Evolutionary conservation across 495 filamentous ascomycete species (phyloP).

Genomic region (Penicillium mononematosum): DNA sequence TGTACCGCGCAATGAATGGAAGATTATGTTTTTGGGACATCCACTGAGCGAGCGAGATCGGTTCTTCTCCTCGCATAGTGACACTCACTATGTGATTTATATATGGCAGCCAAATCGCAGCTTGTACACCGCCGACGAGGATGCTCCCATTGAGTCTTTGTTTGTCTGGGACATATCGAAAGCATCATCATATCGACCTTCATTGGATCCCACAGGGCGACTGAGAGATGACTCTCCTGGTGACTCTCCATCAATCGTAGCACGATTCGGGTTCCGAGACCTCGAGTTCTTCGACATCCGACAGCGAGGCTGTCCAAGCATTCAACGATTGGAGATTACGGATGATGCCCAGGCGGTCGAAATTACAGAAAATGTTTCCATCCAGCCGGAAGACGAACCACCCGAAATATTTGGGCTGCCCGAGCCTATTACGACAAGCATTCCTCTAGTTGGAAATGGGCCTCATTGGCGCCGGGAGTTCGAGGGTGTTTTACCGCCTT

Average conservation of each 20-base stretch:
- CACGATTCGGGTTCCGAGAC: slow-evolving; percentile 54
- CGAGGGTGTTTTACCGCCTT: slow-evolving; percentile 44
- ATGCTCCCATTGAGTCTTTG: slow-evolving; percentile 60
- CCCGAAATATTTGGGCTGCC: slow-evolving; percentile 15
- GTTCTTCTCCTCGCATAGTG: slow-evolving; percentile 63
- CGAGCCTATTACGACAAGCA: slow-evolving; percentile 49
- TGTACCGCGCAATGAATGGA: slow-evolving; percentile 64
- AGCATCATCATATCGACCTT: slow-evolving; percentile 54
- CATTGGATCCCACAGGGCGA: slow-evolving; percentile 50
- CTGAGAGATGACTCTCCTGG: slow-evolving; percentile 33
- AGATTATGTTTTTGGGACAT: slow-evolving; percentile 62
- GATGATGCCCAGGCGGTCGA: slow-evolving; percentile 39
- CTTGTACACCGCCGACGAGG: slow-evolving; percentile 54
- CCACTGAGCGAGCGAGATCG: slow-evolving; percentile 59
- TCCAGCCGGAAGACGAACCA: slow-evolving; percentile 38
- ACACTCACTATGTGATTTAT: slow-evolving; percentile 65
- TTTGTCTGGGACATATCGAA: slow-evolving; percentile 67
- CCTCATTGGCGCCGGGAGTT: slow-evolving; percentile 51
- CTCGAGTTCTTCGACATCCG: slow-evolving; percentile 58
- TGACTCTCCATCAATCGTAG: slow-evolving; percentile 51
- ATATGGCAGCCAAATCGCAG: slow-evolving; percentile 65
- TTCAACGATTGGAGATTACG: slow-evolving; percentile 57
- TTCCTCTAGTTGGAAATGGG: slow-evolving; percentile 54
- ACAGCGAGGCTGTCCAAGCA: slow-evolving; percentile 53
- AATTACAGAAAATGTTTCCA: slow-evolving; percentile 51